Evolutionary conservation across 78 protist genomes (phyloP).

Genomic region (Dictyostelium brefeldianum): DNA sequence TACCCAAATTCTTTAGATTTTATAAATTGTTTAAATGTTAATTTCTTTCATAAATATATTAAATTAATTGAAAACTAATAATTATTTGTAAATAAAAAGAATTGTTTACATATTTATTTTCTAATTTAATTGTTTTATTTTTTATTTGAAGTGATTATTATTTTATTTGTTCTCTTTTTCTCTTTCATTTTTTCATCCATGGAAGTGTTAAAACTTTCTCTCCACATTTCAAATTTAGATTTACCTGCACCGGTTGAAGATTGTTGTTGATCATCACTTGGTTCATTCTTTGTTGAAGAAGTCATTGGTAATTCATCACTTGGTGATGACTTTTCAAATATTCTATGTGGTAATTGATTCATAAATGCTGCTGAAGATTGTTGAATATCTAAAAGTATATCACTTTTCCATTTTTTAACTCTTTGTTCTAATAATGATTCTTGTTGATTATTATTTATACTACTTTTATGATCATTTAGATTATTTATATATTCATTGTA

Average conservation of each 20-base stretch:
- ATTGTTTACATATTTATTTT: no score
- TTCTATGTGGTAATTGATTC: slow-evolving; percentile 11
- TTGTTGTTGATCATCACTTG: not conserved
- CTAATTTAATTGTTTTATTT: no score
- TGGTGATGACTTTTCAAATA: not conserved
- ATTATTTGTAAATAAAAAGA: no score
- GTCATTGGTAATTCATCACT: slow-evolving; percentile 5
- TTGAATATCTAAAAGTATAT: not conserved
- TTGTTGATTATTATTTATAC: not conserved
- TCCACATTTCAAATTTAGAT: slow-evolving; percentile 25
- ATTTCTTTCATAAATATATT: no score
- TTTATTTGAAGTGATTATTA: not conserved
- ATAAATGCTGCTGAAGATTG: not conserved
- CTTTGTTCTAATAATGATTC: slow-evolving; percentile 12
- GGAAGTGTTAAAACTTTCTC: slow-evolving; percentile 17
- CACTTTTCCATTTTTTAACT: slow-evolving; percentile 24
- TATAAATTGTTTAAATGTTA: no score
- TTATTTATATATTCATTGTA: not conserved
- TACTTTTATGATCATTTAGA: not conserved
- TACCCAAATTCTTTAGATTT: no score
- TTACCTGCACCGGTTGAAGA: not conserved
- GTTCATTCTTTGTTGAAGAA: not conserved
- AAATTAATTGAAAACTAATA: no score
- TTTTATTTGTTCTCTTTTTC: slow-evolving; percentile 1
- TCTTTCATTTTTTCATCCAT: slow-evolving; percentile 36